Base-by-base conservation (phyloP, 2,329 filamentous ascomycete genomes). In the Colletotrichum echinochloae region DNA sequence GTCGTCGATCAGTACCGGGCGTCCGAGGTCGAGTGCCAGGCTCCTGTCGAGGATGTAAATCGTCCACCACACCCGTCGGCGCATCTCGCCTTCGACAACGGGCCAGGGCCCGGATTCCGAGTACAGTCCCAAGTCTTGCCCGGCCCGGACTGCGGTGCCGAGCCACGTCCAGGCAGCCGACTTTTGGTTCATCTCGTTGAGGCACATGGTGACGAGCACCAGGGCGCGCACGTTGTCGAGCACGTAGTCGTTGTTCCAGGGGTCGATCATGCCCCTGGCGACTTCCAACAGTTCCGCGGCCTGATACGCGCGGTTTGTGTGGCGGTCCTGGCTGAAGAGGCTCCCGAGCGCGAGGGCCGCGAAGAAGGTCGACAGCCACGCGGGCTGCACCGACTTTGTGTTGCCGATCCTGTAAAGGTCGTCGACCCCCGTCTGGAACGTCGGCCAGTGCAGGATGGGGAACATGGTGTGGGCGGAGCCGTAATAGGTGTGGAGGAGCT, bases 51-150 rank as follows among this genome's bases (percentile, higher is more conserved):
- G 90, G 54, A 94, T 89, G 81, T 98, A 98, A 66, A 97, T 89
- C 18, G 93, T 90, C 94, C 96, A 99, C 95, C 95, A 99, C 2
- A 96, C 89, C 65, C 95, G 88, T 71, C 93, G 90, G 65, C 95
- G 90, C 89, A 95, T 94, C 80, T 98, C 95, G 14, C 89, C 89
- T 76, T 97, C 94, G 18, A 97, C 84, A 1, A 90, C 86, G 2
- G 92, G 87, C 86, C 91, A 94, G 0, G 90, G 87, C 0, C 91
- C 91, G 1, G 89, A 88, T 75, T 97, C 93, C 8, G 88, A 84
- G 76, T 98, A 91, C 12, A 98, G 84, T 0, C 93, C 93, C 55
- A 98, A 85, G 74, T 96, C 93, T 78, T 98, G 95, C 0, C 92
- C 92, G 62, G 92, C 90, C 60, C 93, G 88, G 28, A 97, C 90